Percentiles rank a stretch among this genome's conserved stretches.
phyloP scores from a whole-genome alignment of 176 grass and related monocot genomes.

The Echinochloa phyllopogon region DNA sequence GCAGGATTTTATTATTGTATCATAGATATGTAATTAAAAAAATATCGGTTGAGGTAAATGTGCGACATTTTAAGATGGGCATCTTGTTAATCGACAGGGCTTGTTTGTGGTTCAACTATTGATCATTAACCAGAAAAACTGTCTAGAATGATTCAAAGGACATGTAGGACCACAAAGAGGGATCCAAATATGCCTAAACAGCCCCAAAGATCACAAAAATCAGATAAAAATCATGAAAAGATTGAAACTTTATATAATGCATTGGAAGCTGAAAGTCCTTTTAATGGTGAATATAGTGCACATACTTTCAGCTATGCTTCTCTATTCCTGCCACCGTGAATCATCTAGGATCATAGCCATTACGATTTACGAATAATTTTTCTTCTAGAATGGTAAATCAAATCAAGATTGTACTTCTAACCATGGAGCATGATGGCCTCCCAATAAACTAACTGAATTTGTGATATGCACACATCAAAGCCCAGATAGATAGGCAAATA shows the following conservation, averaged over 20 bases:
- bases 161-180: background rate
- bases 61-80: background rate
- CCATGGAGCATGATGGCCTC: too few relatives aligned
- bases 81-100: background rate
- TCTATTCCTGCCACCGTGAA: too few relatives aligned
- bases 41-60: too few relatives aligned
- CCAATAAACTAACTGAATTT: too few relatives aligned
- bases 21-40: background rate
- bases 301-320: too few relatives aligned
- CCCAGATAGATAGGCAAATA: too few relatives aligned
- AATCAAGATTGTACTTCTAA: too few relatives aligned
- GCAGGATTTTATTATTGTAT: background rate
- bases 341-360: too few relatives aligned
- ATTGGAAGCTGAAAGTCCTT: background rate
- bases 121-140: background rate
- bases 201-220: background rate
- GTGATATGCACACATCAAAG: too few relatives aligned
- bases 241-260: background rate
- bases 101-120: background rate
- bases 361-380: too few relatives aligned
- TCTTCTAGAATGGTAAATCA: too few relatives aligned
- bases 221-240: background rate
- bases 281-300: background rate
- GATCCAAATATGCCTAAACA: background rate
- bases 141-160: background rate